Evolutionary conservation across 495 filamentous ascomycete genomes (phyloP).

Genomic region (Articulospora tetracladia): DNA sequence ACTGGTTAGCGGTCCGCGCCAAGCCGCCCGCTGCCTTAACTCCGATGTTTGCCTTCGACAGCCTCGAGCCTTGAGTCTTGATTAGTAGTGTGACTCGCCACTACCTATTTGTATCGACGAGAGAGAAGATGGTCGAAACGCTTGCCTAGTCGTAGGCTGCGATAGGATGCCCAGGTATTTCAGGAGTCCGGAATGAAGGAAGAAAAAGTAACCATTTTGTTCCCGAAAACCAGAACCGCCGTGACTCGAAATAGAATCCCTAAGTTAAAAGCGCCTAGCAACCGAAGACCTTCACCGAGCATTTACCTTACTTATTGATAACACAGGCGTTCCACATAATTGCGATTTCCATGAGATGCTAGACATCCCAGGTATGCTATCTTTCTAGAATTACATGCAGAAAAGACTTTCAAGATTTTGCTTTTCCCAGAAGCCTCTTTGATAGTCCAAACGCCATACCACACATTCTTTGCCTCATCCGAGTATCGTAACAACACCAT

Average conservation of each 20-base stretch:
- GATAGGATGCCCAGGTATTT: no score
- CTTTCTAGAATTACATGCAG: conserved; percentile 27
- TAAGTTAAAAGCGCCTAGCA: no score
- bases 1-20: neutral
- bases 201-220: no score
- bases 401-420: conserved; percentile 14
- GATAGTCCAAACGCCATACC: conserved; percentile 20
- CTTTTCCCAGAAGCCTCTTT: conserved; percentile 17
- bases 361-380: conserved; percentile 1
- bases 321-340: neutral
- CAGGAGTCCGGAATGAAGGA: no score
- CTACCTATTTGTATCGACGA: neutral
- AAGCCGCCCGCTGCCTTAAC: neutral
- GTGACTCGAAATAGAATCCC: no score
- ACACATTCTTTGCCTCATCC: conserved; percentile 14
- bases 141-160: no score
- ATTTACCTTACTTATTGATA: no score
- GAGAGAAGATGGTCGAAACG: neutral
- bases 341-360: neutral
- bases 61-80: neutral
- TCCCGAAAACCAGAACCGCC: no score
- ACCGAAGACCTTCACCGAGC: neutral
- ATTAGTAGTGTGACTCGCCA: neutral
- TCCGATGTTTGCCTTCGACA: neutral
- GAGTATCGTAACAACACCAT: conserved; percentile 56